phyloP scores from a whole-genome alignment of 495 filamentous ascomycete species.

The Xylaria cubensis region DNA sequence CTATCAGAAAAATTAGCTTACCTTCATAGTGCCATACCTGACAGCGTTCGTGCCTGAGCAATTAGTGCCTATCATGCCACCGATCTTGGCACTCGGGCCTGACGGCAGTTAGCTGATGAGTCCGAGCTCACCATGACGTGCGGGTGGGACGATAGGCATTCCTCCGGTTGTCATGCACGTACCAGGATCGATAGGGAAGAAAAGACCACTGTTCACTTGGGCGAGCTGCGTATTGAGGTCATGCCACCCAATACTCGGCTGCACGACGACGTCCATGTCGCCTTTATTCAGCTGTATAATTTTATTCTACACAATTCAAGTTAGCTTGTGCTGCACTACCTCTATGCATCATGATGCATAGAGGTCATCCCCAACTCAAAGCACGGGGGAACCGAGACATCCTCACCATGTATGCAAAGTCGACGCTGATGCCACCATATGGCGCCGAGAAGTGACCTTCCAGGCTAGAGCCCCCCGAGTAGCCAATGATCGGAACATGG shows the following conservation, averaged over 20 bases:
- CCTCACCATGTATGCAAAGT: conserved; percentile 77
- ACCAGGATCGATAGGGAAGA: conserved; percentile 89
- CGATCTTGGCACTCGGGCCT: conserved; percentile 68
- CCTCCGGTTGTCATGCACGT: conserved; percentile 39
- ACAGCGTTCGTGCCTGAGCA: conserved; percentile 84
- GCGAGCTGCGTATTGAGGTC: conserved; percentile 79
- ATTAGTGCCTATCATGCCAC: conserved; percentile 81
- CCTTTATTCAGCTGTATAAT: conserved; percentile 79
- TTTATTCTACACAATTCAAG: conserved; percentile 53
- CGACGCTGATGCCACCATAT: conserved; percentile 84
- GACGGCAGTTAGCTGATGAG: not conserved
- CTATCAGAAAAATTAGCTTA: not conserved
- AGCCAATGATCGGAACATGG: conserved; percentile 85
- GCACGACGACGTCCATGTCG: conserved; percentile 92
- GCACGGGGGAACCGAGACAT: not conserved
- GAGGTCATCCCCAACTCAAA: not conserved
- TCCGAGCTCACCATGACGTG: not conserved
- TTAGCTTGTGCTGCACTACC: conserved; percentile 1
- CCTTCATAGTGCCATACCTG: conserved; percentile 81
- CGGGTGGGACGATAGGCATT: conserved; percentile 33
- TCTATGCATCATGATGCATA: not conserved
- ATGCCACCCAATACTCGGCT: conserved; percentile 92
- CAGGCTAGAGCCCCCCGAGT: conserved; percentile 84
- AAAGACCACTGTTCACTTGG: conserved; percentile 73
- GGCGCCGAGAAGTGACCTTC: conserved; percentile 90